Evolutionary conservation across 1,139 yeast genomes (phyloP).

Genomic region (Blastobotrys elegans): DNA sequence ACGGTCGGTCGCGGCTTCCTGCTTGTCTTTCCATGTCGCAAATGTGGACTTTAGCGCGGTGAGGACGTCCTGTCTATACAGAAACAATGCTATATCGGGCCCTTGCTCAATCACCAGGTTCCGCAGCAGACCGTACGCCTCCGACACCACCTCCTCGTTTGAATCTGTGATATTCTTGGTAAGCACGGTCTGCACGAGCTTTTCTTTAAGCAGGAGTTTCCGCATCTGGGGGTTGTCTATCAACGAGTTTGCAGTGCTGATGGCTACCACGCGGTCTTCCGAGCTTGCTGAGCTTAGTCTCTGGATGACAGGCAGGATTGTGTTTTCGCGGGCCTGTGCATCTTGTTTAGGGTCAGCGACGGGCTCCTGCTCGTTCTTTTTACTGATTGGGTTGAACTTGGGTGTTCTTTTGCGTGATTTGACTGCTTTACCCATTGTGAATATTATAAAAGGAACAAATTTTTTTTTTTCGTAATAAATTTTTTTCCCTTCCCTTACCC

Average conservation of each 20-base stretch:
- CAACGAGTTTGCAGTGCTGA: slow-evolving; percentile 66
- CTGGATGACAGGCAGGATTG: slow-evolving; percentile 62
- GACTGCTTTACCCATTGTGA: slow-evolving; percentile 9
- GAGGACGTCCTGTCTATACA: slow-evolving; percentile 81
- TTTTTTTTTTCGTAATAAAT: background rate
- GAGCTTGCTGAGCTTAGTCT: slow-evolving; percentile 59
- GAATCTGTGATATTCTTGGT: slow-evolving; percentile 62
- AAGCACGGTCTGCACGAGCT: slow-evolving; percentile 57
- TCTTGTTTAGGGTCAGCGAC: slow-evolving; percentile 36
- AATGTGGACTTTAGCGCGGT: slow-evolving; percentile 49
- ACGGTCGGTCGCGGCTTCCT: slow-evolving; percentile 27
- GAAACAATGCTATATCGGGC: slow-evolving; percentile 66
- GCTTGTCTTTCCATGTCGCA: slow-evolving; percentile 10
- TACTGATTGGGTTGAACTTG: slow-evolving; percentile 13
- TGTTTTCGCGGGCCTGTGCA: slow-evolving; percentile 47
- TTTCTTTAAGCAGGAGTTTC: slow-evolving; percentile 60
- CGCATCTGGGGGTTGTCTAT: slow-evolving; percentile 67
- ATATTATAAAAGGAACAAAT: background rate
- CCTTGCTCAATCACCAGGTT: slow-evolving; percentile 84
- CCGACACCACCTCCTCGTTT: slow-evolving; percentile 71
- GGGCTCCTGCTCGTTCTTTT: slow-evolving; percentile 29
- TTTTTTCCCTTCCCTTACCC: background rate
- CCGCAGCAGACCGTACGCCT: slow-evolving; percentile 73
- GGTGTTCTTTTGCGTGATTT: slow-evolving; percentile 2
- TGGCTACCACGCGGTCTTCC: slow-evolving; percentile 73